A percentile compares a stretch with the other conserved stretches of the same genome.
Evolutionary conservation across 176 grass and related monocot species (phyloP).

Genomic region (Aegilops bicornis): DNA sequence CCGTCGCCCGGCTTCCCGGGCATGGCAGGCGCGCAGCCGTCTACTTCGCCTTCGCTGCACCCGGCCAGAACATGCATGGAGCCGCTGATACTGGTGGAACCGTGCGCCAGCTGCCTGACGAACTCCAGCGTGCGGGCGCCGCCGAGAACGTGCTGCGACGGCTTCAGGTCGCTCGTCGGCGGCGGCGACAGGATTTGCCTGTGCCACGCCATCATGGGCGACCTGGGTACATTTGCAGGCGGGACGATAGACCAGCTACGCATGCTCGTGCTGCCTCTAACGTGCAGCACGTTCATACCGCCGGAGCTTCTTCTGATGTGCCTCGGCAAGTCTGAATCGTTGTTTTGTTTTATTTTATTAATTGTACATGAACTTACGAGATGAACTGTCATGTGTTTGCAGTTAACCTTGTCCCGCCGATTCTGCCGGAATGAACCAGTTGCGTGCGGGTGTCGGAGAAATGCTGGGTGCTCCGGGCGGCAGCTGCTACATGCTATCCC

Average conservation of each 20-base stretch:
- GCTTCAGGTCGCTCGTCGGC: slow-evolving; percentile 17
- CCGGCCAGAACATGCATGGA: not conserved
- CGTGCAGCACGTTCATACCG: not conserved
- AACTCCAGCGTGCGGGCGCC: slow-evolving; percentile 12
- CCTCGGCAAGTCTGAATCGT: not conserved
- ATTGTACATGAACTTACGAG: too few species aligned
- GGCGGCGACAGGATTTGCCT: slow-evolving; percentile 18
- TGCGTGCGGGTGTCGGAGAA: too few species aligned
- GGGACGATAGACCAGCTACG: slow-evolving; percentile 6
- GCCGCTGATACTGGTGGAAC: not conserved
- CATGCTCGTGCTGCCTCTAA: not conserved
- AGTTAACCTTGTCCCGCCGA: too few species aligned
- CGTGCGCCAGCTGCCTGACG: slow-evolving; percentile 35
- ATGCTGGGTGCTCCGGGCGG: too few species aligned
- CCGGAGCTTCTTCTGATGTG: not conserved
- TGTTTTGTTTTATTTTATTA: not conserved
- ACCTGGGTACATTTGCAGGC: not conserved
- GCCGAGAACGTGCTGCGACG: slow-evolving; percentile 17
- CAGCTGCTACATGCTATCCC: too few species aligned
- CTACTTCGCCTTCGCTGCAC: not conserved
- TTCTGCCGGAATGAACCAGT: too few species aligned
- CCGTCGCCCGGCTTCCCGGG: too few species aligned
- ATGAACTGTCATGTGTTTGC: too few species aligned
- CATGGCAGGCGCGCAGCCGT: too few species aligned
- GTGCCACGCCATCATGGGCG: slow-evolving; percentile 41